Conservation (phyloP, 768 basidiomycete species). For the Amyloporia xantha region DNA sequence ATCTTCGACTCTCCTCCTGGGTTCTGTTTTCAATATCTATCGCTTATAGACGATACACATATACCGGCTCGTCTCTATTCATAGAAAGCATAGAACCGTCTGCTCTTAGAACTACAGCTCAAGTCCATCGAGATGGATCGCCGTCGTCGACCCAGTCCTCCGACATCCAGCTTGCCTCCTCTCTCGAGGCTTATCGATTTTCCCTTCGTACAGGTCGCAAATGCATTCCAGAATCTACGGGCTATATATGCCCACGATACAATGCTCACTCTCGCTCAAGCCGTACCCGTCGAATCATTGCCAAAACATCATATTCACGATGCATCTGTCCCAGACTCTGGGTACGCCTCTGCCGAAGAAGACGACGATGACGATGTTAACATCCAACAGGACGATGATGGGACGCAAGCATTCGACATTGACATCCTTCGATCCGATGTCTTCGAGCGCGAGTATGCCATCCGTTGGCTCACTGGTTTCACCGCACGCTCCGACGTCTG, state of each 20-base stretch:
- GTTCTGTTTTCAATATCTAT: conserved; percentile 5
- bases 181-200: conserved; percentile 37
- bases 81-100: no score
- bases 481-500: conserved; percentile 54
- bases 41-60: neutral
- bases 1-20: conserved; percentile 3
- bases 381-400: conserved; percentile 17
- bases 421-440: conserved; percentile 53
- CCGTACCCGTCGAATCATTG: conserved; percentile 12
- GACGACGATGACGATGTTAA: conserved; percentile 38
- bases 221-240: conserved; percentile 38
- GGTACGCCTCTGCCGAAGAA: conserved; percentile 70
- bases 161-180: conserved; percentile 50
- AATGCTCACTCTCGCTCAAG: conserved; percentile 21
- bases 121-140: no score
- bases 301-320: conserved; percentile 31
- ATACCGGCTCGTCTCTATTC: no score
- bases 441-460: conserved; percentile 60
- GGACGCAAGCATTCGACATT: conserved; percentile 25
- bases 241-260: conserved; percentile 45
- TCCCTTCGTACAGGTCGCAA: conserved; percentile 31
- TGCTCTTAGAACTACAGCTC: no score
- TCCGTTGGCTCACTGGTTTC: conserved; percentile 71
- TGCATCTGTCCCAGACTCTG: conserved; percentile 56
- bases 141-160: no score